Base-by-base conservation (phyloP, 768 basidiomycete genomes). In the Hysterangium stoloniferum region DNA sequence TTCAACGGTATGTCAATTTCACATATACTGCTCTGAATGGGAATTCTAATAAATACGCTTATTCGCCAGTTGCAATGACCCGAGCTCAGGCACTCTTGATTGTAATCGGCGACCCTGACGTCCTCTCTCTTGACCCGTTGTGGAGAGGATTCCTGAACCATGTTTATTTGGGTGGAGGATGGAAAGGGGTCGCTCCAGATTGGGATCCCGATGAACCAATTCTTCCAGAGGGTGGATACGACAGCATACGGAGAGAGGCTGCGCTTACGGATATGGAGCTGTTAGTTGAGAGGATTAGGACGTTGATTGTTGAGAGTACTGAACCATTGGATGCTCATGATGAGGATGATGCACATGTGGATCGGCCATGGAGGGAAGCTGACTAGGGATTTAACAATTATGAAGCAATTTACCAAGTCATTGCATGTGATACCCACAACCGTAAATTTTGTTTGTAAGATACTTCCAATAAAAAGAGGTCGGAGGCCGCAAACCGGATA, bases 91-190 rank as follows among this genome's bases (percentile, higher is more conserved):
- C 80, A 0, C 65, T 84, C 4, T 71, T 85, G 13, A 75, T 84
- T 54, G 66, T 84, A 42, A 62, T 85, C 41, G 82, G 82, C 4
- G 76, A 84, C 57, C 77, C 82, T 0, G 61, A 64, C 4, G 72
- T 81, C 4, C 70, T 84, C 4, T 73, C 71, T 2, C 68, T 80
- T 27, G 80, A 82, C 57, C 74, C 73, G 0, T 62, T 80, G 1
- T 84, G 82, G 82, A 67, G 77, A 7, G 59, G 60, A 0, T 82
- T 84, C 69, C 58, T 84, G 52, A 80, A 79, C 60, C 79, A 74
- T 55, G 67, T 82, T 20, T 62, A 76, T 54, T 33, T 48, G 11
- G 62, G 67, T 44, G 70, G 74, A 1, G 82, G 82, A 0, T 81
- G 78, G 77, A 71, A 53, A 19, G 82, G 80, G 15, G 62, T 62